Base-by-base conservation (phyloP, 2,329 filamentous ascomycete species). In the Exophiala bonariae region DNA sequence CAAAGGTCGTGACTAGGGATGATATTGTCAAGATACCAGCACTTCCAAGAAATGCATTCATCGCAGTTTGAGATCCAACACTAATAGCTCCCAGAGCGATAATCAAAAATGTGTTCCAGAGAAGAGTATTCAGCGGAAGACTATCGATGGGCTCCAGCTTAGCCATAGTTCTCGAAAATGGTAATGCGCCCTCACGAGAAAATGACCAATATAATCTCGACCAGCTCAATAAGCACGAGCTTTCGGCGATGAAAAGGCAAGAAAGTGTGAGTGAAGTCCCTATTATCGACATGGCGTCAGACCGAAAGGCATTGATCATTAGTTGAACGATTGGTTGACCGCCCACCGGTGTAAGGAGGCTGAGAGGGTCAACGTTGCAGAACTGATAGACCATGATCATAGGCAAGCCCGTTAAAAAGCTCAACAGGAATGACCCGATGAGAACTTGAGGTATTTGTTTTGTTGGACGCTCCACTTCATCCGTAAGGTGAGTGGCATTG, bases 361-460 rank as follows among this genome's bases (percentile, higher is more conserved):
- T 46, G 14, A 16, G 7, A 10, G 23, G 19, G 14, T 41, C 16
- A 17, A 42, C 36, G 18, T 42, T 42, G 23, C 43, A 46, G 43
- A 28, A 40, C 41, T 6, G 37, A 32, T 23, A 60, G 19, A 23
- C 32, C 34, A 49, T 14, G n/a, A 49, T 39, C 47, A 49, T 46
- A 4, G 41, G 47, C 13, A 49, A 18, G 9, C 31, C 47, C 14
- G 28, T 16, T 17, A 28, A 19, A 19, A 46, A 17, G 34, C 41
- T 49, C 13, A 46, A 20, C 6, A 22, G 13, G 16, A 32, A 30
- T 14, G 42, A 35, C 6, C 43, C 41, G 11, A 47, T 17, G 42
- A 49, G 23, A 13, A 49, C 42, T 18, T 23, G 33, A n/a, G 47
- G 47, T 13, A 49, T 44, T 33, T 38, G 36, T 17, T 32, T 23